phyloP scores from a whole-genome alignment of 1,139 yeast species.

The Sugiyamaella xylanicola region DNA sequence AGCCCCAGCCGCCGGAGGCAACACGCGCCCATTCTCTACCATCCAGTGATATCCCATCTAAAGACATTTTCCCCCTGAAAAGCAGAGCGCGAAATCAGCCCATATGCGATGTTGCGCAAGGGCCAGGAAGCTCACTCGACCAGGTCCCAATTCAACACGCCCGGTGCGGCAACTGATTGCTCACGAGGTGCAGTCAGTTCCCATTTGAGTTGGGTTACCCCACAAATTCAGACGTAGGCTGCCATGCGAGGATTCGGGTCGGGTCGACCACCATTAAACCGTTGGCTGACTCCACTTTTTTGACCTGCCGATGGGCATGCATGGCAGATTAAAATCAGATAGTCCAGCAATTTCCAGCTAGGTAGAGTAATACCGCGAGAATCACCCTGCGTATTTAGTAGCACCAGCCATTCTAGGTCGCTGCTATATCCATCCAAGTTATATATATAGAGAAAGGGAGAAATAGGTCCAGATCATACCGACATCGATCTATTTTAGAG shows the following conservation, averaged over 20 bases:
- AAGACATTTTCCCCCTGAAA: background rate
- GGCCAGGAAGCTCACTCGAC: background rate
- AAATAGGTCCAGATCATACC: background rate
- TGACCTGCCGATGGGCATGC: background rate
- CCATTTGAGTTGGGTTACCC: constrained; percentile 13
- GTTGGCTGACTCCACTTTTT: background rate
- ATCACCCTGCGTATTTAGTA: too few relatives aligned
- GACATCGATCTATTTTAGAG: background rate
- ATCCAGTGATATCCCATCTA: background rate
- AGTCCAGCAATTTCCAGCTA: background rate
- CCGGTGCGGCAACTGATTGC: background rate
- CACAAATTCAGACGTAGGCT: constrained; percentile 15
- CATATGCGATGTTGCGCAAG: too few relatives aligned
- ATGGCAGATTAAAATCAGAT: background rate
- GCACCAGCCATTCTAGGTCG: too few relatives aligned
- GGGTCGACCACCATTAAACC: background rate
- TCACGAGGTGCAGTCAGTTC: constrained; percentile 10
- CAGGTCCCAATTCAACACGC: background rate
- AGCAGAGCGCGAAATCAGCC: too few relatives aligned
- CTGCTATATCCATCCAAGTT: too few relatives aligned
- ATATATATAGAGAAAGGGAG: too few relatives aligned
- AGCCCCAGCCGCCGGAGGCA: constrained; percentile 5
- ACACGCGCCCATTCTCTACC: background rate
- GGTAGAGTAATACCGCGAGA: too few relatives aligned
- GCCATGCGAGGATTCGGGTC: constrained; percentile 5